Conservation (phyloP, 805 yeast genomes). For the Metschnikowia cubensis region DNA sequence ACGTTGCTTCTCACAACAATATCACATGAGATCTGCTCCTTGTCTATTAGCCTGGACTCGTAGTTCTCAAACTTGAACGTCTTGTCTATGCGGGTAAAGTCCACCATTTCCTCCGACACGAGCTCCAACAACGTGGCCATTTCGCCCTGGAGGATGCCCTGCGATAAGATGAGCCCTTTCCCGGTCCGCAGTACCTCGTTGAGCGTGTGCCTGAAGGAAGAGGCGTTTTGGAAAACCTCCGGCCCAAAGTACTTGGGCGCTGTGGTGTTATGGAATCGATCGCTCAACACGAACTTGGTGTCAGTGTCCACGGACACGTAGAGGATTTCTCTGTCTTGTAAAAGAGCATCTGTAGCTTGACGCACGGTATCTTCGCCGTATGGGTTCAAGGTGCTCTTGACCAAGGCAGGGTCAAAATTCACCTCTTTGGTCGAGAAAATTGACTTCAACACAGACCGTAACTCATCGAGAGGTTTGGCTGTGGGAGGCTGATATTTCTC, state of each 20-base stretch:
- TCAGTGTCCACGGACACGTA: constrained; percentile 40
- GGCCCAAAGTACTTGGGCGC: constrained; percentile 34
- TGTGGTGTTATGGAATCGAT: constrained; percentile 42
- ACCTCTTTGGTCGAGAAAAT: constrained; percentile 53
- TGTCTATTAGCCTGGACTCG: constrained; percentile 71
- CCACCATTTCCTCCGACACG: constrained; percentile 31
- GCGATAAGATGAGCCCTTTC: constrained; percentile 54
- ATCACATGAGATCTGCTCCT: constrained; percentile 62
- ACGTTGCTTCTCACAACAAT: constrained; percentile 38
- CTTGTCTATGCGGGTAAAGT: constrained; percentile 44
- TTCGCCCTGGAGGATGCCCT: constrained; percentile 56
- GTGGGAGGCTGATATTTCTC: constrained; percentile 14
- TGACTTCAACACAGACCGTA: constrained; percentile 47
- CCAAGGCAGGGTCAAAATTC: constrained; percentile 43
- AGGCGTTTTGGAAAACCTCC: constrained; percentile 43
- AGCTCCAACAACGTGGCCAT: constrained; percentile 60
- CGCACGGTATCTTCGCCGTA: constrained; percentile 46
- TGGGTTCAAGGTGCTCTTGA: constrained; percentile 42
- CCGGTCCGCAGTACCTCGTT: constrained; percentile 37
- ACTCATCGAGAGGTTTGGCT: constrained; percentile 24
- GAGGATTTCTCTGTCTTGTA: constrained; percentile 53
- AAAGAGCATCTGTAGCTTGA: constrained; percentile 48
- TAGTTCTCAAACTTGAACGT: constrained; percentile 56
- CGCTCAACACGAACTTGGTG: constrained; percentile 54
- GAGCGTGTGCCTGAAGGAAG: constrained; percentile 42